Evolutionary conservation across 495 filamentous ascomycete genomes (phyloP).

Genomic region (Aspergillus affinis): DNA sequence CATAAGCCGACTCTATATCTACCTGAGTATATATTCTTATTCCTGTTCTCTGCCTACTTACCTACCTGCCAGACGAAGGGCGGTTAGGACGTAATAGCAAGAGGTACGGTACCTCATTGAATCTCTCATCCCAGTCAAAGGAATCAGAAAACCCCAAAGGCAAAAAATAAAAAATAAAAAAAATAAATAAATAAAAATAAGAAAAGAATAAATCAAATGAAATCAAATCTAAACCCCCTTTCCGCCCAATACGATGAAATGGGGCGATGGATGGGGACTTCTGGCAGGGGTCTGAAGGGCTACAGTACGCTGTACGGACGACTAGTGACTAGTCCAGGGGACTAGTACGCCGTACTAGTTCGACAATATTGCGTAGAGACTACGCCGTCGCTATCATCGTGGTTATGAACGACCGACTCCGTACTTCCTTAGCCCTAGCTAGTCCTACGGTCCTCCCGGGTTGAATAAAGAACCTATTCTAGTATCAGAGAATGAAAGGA

Average conservation of each 20-base stretch:
- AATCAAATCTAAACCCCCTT: background rate
- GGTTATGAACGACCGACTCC: too few species aligned
- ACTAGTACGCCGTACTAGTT: too few species aligned
- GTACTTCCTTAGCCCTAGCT: too few species aligned
- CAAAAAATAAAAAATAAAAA: background rate
- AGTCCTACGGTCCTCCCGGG: too few species aligned
- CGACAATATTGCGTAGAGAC: too few species aligned
- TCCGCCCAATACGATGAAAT: constrained; percentile 17
- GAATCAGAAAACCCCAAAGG: too few species aligned
- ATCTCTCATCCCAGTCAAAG: too few species aligned
- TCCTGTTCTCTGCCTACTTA: background rate
- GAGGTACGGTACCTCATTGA: too few species aligned
- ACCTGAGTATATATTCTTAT: background rate
- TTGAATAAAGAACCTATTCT: background rate
- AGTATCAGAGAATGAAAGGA: background rate
- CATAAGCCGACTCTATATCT: too few species aligned
- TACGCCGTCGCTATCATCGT: too few species aligned
- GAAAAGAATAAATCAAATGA: background rate
- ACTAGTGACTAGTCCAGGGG: background rate
- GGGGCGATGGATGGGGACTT: constrained; percentile 11
- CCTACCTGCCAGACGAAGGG: background rate
- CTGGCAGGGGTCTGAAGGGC: constrained; percentile 1
- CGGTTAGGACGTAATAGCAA: too few species aligned
- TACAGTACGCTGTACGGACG: background rate
- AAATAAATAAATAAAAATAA: constrained; percentile 1